Percentiles rank a stretch among this genome's conserved stretches.
These are phyloP conservation scores for Cephalotrichum gorgonifer DNA, from an alignment of 2,329 filamentous ascomycete genomes.

Conservation along the genomic window DNA sequence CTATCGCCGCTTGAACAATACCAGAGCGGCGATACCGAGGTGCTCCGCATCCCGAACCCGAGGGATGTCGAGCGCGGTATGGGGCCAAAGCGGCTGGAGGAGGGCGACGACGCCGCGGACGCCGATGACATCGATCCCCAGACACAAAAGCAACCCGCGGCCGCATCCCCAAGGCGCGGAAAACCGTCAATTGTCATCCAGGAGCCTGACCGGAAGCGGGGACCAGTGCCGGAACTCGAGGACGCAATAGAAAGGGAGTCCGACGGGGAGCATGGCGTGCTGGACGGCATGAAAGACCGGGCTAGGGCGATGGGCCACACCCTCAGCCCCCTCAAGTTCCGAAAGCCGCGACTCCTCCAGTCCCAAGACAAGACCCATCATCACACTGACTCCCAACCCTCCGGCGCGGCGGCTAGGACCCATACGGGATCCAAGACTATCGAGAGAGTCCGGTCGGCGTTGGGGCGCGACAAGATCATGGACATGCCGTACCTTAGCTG, in stretches of 20 bases:
- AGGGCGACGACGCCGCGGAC: conserved; percentile 18
- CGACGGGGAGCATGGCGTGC: background rate
- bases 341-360: conserved; percentile 28
- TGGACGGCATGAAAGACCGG: conserved; percentile 29
- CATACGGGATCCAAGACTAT: background rate
- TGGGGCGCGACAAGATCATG: background rate
- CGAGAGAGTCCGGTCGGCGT: background rate
- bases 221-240: too few relatives aligned
- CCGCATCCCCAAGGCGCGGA: conserved; percentile 41
- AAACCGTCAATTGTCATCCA: conserved; percentile 39
- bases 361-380: conserved; percentile 28
- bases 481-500: conserved; percentile 87
- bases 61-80: conserved; percentile 80
- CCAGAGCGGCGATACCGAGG: conserved; percentile 65
- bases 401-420: background rate
- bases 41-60: conserved; percentile 83
- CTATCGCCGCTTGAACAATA: conserved; percentile 59
- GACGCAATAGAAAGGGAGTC: background rate
- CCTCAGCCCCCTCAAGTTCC: conserved; percentile 29
- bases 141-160: conserved; percentile 14
- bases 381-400: conserved; percentile 13
- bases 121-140: conserved; percentile 17
- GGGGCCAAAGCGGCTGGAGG: conserved; percentile 45
- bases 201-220: conserved; percentile 41
- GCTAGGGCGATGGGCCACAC: conserved; percentile 28